phyloP scores from a whole-genome alignment of 495 filamentous ascomycete genomes.

The Gamarada debralockiae region DNA sequence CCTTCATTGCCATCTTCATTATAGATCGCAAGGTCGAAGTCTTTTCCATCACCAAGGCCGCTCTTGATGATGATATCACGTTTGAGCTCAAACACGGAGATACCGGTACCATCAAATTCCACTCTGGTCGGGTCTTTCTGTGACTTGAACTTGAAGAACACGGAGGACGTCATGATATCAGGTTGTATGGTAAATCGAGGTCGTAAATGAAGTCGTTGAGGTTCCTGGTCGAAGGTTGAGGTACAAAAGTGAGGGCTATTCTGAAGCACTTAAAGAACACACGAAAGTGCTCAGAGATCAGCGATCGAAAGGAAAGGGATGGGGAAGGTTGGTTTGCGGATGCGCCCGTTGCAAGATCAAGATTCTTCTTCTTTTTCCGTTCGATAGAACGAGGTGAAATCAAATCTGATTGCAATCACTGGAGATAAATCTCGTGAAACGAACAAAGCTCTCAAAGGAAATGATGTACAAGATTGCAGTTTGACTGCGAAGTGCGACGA shows the following conservation, averaged over 20 bases:
- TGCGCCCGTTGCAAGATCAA: constrained; percentile 32
- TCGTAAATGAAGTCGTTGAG: constrained; percentile 4
- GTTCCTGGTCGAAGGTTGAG: neutral
- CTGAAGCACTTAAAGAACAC: constrained; percentile 15
- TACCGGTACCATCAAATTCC: constrained; percentile 96
- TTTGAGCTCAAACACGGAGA: constrained; percentile 98
- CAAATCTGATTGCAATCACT: constrained; percentile 57
- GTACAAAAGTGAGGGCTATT: constrained; percentile 6
- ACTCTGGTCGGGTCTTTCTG: constrained; percentile 92
- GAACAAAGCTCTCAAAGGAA: constrained; percentile 30
- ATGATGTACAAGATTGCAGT: constrained; percentile 42
- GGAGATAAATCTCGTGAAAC: constrained; percentile 35
- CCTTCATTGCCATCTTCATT: constrained; percentile 89
- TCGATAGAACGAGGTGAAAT: constrained; percentile 43
- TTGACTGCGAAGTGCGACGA: constrained; percentile 22
- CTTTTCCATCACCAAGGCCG: constrained; percentile 89
- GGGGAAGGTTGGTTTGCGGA: constrained; percentile 20
- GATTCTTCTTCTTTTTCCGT: constrained; percentile 37
- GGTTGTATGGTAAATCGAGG: constrained; percentile 27
- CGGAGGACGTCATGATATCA: constrained; percentile 85
- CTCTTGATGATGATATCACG: constrained; percentile 94
- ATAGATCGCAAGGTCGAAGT: constrained; percentile 94
- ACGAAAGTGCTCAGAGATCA: constrained; percentile 18
- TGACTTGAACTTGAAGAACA: constrained; percentile 99
- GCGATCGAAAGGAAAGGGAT: constrained; percentile 15